A percentile compares a stretch with the other conserved stretches of the same genome.
phyloP scores from a whole-genome alignment of 805 yeast genomes.

The Candida khao-thaluensis region DNA sequence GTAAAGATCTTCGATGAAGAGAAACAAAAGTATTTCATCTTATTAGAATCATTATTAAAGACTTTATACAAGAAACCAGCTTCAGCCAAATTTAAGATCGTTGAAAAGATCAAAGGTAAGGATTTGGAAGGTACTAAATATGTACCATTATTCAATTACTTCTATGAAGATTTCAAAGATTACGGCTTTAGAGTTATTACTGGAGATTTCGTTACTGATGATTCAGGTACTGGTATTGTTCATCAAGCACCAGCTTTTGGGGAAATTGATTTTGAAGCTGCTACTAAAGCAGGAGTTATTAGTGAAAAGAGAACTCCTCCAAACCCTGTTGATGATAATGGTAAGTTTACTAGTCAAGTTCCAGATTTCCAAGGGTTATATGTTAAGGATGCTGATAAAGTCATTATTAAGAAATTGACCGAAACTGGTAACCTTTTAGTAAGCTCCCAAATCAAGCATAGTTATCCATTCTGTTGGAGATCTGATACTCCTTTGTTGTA shows the following conservation, averaged over 20 bases:
- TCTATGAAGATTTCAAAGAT: conserved; percentile 69
- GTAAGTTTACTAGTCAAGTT: conserved; percentile 77
- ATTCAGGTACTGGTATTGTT: conserved; percentile 98
- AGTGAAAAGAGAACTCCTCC: conserved; percentile 72
- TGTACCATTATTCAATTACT: conserved; percentile 81
- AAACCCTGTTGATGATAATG: conserved; percentile 92
- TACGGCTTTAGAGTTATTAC: conserved; percentile 79
- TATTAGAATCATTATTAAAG: conserved; percentile 79
- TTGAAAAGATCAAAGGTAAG: conserved; percentile 76
- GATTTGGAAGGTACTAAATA: conserved; percentile 78
- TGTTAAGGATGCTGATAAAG: conserved; percentile 94
- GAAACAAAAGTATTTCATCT: conserved; percentile 73
- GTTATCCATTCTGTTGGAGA: conserved; percentile 99
- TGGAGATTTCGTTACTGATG: conserved; percentile 84
- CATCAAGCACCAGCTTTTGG: conserved; percentile 99
- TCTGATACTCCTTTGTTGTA: conserved; percentile 96
- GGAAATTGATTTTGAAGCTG: conserved; percentile 93
- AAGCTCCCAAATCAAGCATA: conserved; percentile 84
- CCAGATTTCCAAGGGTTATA: conserved; percentile 75
- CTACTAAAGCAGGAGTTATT: conserved; percentile 73
- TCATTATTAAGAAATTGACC: conserved; percentile 81
- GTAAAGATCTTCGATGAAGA: conserved; percentile 91
- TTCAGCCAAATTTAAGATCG: conserved; percentile 79
- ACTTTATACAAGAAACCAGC: conserved; percentile 93
- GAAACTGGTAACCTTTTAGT: conserved; percentile 72